Evolutionary conservation across 352 stramenopile species (phyloP).

Genomic region (Thraustochytrium striatum): DNA sequence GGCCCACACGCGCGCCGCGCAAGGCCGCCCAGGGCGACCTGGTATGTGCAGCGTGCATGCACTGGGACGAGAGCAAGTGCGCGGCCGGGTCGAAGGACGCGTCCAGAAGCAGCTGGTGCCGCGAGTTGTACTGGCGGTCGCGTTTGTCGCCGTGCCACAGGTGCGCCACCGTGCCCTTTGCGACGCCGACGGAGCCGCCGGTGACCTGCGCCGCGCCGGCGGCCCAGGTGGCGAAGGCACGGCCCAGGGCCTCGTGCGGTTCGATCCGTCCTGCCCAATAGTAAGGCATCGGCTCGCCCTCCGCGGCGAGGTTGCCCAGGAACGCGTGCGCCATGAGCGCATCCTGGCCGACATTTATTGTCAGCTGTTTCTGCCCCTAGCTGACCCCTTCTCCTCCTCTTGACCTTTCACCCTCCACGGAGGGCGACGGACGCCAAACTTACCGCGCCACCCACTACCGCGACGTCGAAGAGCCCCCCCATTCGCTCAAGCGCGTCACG

Average conservation of each 20-base stretch:
- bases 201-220: not conserved
- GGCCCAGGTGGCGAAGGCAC: not conserved
- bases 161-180: not conserved
- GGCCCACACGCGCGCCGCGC: too few relatives aligned
- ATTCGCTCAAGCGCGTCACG: slow-evolving; percentile 7
- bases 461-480: slow-evolving; percentile 29
- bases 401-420: not conserved
- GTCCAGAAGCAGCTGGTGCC: slow-evolving; percentile 4
- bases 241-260: not conserved
- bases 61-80: too few relatives aligned
- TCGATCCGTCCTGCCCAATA: slow-evolving; percentile 3
- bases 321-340: slow-evolving; percentile 44
- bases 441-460: slow-evolving; percentile 19
- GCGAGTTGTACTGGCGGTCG: slow-evolving; percentile 9
- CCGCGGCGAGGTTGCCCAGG: not conserved
- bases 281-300: not conserved
- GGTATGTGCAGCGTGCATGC: too few relatives aligned
- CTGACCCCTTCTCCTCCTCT: not conserved
- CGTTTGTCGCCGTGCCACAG: slow-evolving; percentile 30
- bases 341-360: not conserved
- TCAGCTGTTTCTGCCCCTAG: too few relatives aligned
- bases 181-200: not conserved
- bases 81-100: not conserved
- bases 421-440: not conserved
- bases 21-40: too few relatives aligned